phyloP scores from a whole-genome alignment of 2,329 filamentous ascomycete genomes.

The Trichoderma koningiopsis region DNA sequence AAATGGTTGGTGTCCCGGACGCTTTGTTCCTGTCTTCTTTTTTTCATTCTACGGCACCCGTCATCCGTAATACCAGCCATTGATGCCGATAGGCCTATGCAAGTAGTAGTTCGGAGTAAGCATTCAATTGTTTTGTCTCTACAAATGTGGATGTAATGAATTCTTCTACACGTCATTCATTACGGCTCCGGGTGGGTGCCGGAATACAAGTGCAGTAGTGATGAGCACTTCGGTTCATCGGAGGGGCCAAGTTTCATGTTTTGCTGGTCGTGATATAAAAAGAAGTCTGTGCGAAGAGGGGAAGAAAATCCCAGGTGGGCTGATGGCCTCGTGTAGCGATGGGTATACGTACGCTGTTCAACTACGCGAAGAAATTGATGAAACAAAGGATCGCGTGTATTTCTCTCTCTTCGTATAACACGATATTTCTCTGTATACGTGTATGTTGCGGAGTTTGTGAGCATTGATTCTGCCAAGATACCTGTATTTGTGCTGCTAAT shows the following conservation, averaged over 20 bases:
- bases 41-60: not conserved
- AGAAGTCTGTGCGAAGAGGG: slow-evolving; percentile 2
- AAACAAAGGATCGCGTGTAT: not conserved
- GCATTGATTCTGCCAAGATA: not conserved
- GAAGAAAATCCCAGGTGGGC: not conserved
- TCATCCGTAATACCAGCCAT: not conserved
- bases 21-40: not conserved
- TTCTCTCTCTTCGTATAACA: not conserved
- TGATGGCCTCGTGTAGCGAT: not conserved
- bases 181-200: not conserved
- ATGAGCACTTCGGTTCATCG: slow-evolving; percentile 2
- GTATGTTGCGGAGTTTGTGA: not conserved
- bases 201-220: not conserved
- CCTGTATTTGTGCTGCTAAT: not conserved
- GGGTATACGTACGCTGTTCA: not conserved
- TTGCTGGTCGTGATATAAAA: not conserved
- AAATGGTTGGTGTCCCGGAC: not conserved
- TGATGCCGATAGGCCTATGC: not conserved
- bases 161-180: not conserved
- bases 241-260: not conserved
- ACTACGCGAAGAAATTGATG: not conserved
- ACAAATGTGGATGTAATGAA: not conserved
- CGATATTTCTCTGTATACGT: not conserved
- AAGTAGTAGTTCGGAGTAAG: not conserved
- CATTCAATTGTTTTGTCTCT: not conserved